Conservation (phyloP, 345 rosid species). For the Toxicodendron radicans region DNA sequence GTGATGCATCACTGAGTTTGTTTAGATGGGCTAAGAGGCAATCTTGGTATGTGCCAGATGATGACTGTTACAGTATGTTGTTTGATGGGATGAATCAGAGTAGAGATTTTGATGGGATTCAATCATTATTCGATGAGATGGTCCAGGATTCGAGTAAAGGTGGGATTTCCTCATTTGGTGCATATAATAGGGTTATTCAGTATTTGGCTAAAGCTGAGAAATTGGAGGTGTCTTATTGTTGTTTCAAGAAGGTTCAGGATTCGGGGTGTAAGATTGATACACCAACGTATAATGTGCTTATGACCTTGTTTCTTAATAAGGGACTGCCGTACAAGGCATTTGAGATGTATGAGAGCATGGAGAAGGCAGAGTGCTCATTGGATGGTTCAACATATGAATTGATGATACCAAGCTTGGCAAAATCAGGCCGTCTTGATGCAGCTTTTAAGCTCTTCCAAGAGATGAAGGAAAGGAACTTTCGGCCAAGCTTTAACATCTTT, state of each 20-base stretch:
- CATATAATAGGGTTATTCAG: constrained; percentile 81
- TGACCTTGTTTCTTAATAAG: constrained; percentile 77
- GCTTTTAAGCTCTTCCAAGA: constrained; percentile 89
- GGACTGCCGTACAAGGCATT: constrained; percentile 93
- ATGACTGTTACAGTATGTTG: constrained; percentile 64
- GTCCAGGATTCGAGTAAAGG: constrained; percentile 50
- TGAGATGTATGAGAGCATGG: constrained; percentile 97
- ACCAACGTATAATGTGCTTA: constrained; percentile 70
- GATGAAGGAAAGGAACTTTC: constrained; percentile 73
- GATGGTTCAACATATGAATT: constrained; percentile 85
- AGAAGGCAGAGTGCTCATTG: constrained; percentile 59
- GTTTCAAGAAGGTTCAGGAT: constrained; percentile 85
- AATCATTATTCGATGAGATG: constrained; percentile 79
- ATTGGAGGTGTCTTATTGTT: constrained; percentile 80
- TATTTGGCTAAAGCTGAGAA: constrained; percentile 88
- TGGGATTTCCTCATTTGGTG: constrained; percentile 41
- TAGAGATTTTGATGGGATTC: constrained; percentile 72
- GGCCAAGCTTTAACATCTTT: constrained; percentile 64
- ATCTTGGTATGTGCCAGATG: constrained; percentile 67
- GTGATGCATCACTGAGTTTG: constrained; percentile 70
- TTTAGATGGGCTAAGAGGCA: constrained; percentile 91
- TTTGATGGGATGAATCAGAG: constrained; percentile 73
- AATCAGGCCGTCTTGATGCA: constrained; percentile 95
- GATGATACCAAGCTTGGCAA: constrained; percentile 88
- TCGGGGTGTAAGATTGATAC: constrained; percentile 64